Percentiles rank a stretch among this genome's conserved stretches.
Evolutionary conservation across 257 asterid genomes (phyloP).

Genomic region (Henckelia pumila): DNA sequence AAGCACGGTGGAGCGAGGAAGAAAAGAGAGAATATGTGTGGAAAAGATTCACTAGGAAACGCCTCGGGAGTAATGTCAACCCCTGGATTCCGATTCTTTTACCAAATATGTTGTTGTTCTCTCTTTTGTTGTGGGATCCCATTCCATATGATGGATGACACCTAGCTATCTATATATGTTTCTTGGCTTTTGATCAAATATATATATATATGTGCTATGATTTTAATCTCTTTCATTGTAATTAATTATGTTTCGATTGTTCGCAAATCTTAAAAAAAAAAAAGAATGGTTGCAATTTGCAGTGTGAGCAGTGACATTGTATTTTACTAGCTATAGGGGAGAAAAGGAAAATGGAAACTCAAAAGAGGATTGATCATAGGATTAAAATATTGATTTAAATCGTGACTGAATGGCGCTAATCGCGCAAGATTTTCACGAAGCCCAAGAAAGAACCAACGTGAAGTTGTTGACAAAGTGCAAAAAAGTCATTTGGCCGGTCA

Average conservation of each 20-base stretch:
- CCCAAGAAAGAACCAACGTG: neutral
- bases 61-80: conserved; percentile 41
- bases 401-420: neutral
- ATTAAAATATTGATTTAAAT: no score
- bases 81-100: conserved; percentile 54
- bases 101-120: conserved; percentile 60
- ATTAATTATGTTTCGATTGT: no score
- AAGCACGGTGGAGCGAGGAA: conserved; percentile 68
- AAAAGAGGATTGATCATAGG: no score
- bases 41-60: conserved; percentile 48
- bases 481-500: neutral
- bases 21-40: conserved; percentile 50
- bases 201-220: no score
- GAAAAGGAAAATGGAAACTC: no score
- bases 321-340: no score
- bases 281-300: no score
- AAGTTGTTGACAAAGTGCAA: neutral
- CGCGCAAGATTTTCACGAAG: conserved; percentile 10
- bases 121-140: conserved; percentile 63
- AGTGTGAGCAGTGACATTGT: no score
- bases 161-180: no score
- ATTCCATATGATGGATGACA: conserved; percentile 30
- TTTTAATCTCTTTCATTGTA: no score
- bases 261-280: no score
- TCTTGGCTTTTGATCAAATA: no score